Percentiles rank a stretch among this genome's conserved stretches.
Conservation (phyloP, 2,329 filamentous ascomycete species). For the Alternaria sp. region DNA sequence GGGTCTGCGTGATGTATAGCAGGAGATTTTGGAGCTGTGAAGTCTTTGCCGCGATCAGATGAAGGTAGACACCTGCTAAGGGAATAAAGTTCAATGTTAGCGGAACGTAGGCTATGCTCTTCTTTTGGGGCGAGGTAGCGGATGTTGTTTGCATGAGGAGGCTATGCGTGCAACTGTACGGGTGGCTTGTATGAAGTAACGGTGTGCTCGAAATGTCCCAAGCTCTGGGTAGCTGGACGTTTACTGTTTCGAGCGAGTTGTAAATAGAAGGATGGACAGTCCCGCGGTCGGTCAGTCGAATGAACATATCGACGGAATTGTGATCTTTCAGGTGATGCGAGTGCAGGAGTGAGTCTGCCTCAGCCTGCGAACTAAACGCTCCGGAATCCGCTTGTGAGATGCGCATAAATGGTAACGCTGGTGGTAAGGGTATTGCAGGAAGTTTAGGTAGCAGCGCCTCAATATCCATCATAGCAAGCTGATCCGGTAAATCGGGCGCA, state of each 20-base stretch:
- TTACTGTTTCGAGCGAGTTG: constrained; percentile 83
- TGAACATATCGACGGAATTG: constrained; percentile 80
- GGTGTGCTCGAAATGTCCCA: constrained; percentile 58
- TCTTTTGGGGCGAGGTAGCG: constrained; percentile 35
- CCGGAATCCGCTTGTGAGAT: constrained; percentile 44
- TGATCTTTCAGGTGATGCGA: constrained; percentile 67
- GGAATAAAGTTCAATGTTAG: constrained; percentile 86
- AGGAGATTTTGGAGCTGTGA: constrained; percentile 88
- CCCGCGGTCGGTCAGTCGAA: constrained; percentile 76
- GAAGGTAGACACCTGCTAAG: constrained; percentile 79
- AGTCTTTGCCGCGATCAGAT: constrained; percentile 84
- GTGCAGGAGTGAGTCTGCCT: constrained; percentile 53
- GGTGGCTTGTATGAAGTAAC: constrained; percentile 73
- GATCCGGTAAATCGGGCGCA: constrained; percentile 50
- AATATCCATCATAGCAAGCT: constrained; percentile 53
- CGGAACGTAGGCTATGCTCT: constrained; percentile 61
- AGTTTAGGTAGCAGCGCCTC: constrained; percentile 51
- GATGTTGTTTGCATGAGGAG: constrained; percentile 67
- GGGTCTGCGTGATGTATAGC: constrained; percentile 82
- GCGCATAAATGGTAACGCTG: constrained; percentile 45
- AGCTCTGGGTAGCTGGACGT: constrained; percentile 62
- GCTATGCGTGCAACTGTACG: constrained; percentile 77
- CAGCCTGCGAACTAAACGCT: constrained; percentile 50
- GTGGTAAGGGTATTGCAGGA: constrained; percentile 49
- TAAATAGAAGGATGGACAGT: constrained; percentile 82